Evolutionary conservation across 805 yeast species (phyloP).

Genomic region (Ogataea philodendri): DNA sequence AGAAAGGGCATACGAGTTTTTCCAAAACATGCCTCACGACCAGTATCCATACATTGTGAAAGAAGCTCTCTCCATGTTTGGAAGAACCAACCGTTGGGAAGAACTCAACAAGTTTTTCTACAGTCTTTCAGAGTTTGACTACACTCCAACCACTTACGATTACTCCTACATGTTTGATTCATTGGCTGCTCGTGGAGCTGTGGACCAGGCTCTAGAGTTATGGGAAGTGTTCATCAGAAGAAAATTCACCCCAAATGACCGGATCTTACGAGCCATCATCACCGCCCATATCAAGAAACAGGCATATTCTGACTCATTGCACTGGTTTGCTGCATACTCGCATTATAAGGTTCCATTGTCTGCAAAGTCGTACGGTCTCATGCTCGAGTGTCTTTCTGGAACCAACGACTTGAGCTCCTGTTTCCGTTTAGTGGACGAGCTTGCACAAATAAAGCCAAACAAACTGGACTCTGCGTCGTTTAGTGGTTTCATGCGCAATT

Average conservation of each 20-base stretch:
- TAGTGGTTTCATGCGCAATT: conserved; percentile 20
- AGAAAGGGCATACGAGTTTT: conserved; percentile 8
- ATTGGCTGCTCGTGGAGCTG: conserved; percentile 51
- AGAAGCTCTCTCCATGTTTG: conserved; percentile 2
- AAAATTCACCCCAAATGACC: conserved; percentile 45
- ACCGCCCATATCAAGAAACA: conserved; percentile 38
- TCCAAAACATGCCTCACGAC: conserved; percentile 2
- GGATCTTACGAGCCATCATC: conserved; percentile 46
- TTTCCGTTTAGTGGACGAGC: conserved; percentile 33
- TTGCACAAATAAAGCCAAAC: conserved; percentile 11
- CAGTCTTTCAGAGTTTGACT: conserved; percentile 51
- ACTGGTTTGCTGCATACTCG: conserved; percentile 37
- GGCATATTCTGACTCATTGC: conserved; percentile 37
- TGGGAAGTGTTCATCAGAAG: conserved; percentile 48
- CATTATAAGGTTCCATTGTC: conserved; percentile 31
- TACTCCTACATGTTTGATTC: conserved; percentile 62
- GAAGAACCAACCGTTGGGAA: conserved; percentile 39
- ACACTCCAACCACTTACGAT: conserved; percentile 44
- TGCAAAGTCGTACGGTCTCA: conserved; percentile 32
- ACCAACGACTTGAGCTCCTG: conserved; percentile 37
- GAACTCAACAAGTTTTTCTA: conserved; percentile 57
- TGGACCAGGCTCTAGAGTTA: conserved; percentile 37
- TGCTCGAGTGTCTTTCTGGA: conserved; percentile 38
- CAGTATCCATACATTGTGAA: background rate
- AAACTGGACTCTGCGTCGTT: conserved; percentile 16